These are phyloP conservation scores for Chondrus crispus DNA, from an alignment of 23 red algal species.

Conservation along the genomic window DNA sequence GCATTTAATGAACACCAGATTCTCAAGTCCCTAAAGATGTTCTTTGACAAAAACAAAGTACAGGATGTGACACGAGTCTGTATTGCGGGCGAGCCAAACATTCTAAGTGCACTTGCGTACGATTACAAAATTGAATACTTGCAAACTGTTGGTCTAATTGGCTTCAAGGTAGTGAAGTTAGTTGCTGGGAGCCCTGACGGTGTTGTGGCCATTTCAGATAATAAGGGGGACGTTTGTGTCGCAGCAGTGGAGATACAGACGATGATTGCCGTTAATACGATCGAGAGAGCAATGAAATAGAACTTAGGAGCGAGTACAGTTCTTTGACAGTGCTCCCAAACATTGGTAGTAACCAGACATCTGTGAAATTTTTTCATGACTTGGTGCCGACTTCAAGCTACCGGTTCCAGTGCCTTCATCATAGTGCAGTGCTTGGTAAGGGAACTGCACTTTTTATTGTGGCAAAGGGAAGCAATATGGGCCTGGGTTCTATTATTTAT, in stretches of 20 bases:
- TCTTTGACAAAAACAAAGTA: neutral
- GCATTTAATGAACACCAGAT: neutral
- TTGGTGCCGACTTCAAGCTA: neutral
- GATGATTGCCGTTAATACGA: constrained; percentile 7
- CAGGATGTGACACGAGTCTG: neutral
- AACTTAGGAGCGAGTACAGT: neutral
- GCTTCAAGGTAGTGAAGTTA: neutral
- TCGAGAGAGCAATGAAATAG: neutral
- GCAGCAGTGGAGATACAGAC: neutral
- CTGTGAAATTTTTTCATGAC: neutral
- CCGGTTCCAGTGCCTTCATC: neutral
- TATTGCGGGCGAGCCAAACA: no score
- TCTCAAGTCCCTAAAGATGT: neutral
- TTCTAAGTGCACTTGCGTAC: no score
- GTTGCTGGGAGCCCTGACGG: neutral
- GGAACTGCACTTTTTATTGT: neutral
- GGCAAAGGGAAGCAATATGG: constrained; percentile 5
- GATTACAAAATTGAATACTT: neutral
- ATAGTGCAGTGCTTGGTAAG: neutral
- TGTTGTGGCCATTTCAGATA: neutral
- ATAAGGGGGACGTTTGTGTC: neutral
- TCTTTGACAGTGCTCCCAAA: neutral
- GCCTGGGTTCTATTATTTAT: neutral
- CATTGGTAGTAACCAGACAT: neutral
- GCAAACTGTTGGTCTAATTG: neutral